Evolutionary conservation across 1,284 basidiomycete genomes (phyloP).

Genomic region (Taiwanofungus camphoratus): DNA sequence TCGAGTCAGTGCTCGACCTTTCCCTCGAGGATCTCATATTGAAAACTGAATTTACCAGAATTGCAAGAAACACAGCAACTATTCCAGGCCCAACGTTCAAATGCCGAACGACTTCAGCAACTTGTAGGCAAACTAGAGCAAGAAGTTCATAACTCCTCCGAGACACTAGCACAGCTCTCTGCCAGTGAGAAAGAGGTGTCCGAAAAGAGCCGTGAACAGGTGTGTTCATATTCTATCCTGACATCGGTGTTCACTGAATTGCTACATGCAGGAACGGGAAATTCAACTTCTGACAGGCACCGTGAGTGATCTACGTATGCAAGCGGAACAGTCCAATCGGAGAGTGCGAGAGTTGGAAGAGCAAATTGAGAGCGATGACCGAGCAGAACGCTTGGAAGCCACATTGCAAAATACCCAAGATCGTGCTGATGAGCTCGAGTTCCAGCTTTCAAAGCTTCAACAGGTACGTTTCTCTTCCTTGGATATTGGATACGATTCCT

Average conservation of each 20-base stretch:
- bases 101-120: slow-evolving; percentile 34
- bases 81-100: slow-evolving; percentile 40
- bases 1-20: slow-evolving; percentile 23
- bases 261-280: slow-evolving; percentile 52
- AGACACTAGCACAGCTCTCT: slow-evolving; percentile 37
- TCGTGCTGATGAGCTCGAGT: slow-evolving; percentile 74
- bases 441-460: slow-evolving; percentile 69
- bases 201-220: slow-evolving; percentile 61
- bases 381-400: slow-evolving; percentile 63
- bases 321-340: slow-evolving; percentile 48
- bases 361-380: slow-evolving; percentile 75
- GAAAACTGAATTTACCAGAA: slow-evolving; percentile 29
- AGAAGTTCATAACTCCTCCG: slow-evolving; percentile 26
- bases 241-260: background rate
- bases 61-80: slow-evolving; percentile 38
- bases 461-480: slow-evolving; percentile 60
- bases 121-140: slow-evolving; percentile 38
- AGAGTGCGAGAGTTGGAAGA: slow-evolving; percentile 68
- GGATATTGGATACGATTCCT: too few relatives aligned
- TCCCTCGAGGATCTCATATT: background rate
- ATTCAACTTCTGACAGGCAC: slow-evolving; percentile 53
- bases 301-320: slow-evolving; percentile 45
- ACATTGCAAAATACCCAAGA: slow-evolving; percentile 73
- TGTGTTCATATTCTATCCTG: slow-evolving; percentile 22
- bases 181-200: slow-evolving; percentile 47